A percentile compares a stretch with the other conserved stretches of the same genome.
Evolutionary conservation across 2,329 filamentous ascomycete species (phyloP).

Genomic region (Alternaria sp.): DNA sequence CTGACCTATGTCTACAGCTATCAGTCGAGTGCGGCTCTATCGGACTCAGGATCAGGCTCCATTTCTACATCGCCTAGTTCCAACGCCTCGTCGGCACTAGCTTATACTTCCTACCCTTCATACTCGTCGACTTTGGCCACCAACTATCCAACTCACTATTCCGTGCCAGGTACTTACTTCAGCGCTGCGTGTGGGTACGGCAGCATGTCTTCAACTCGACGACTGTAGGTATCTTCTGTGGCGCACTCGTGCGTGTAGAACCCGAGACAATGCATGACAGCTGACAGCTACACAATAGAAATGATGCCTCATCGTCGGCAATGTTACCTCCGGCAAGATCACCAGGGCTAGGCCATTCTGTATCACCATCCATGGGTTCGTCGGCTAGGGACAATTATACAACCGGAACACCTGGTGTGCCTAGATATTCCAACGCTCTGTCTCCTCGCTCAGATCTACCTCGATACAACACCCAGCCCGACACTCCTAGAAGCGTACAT

Average conservation of each 20-base stretch:
- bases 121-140: conserved; percentile 43
- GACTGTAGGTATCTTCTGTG: conserved; percentile 55
- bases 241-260: conserved; percentile 46
- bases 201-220: conserved; percentile 51
- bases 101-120: conserved; percentile 54
- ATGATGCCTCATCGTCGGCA: conserved; percentile 57
- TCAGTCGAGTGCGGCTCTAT: conserved; percentile 59
- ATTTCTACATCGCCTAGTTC: conserved; percentile 62
- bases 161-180: conserved; percentile 48
- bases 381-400: conserved; percentile 57
- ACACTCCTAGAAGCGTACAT: conserved; percentile 49
- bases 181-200: conserved; percentile 49
- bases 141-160: conserved; percentile 46
- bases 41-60: conserved; percentile 65
- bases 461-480: conserved; percentile 47
- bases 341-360: conserved; percentile 52
- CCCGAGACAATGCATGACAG: conserved; percentile 47
- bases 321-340: conserved; percentile 57
- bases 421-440: conserved; percentile 43
- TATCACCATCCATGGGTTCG: conserved; percentile 52
- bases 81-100: conserved; percentile 57
- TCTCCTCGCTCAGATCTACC: conserved; percentile 49
- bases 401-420: conserved; percentile 50
- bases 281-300: conserved; percentile 51
- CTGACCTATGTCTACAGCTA: conserved; percentile 57